Evolutionary conservation across 192 early-diverging fungal genomes (phyloP).

Genomic region (Gryganskiella cystojenkinii): DNA sequence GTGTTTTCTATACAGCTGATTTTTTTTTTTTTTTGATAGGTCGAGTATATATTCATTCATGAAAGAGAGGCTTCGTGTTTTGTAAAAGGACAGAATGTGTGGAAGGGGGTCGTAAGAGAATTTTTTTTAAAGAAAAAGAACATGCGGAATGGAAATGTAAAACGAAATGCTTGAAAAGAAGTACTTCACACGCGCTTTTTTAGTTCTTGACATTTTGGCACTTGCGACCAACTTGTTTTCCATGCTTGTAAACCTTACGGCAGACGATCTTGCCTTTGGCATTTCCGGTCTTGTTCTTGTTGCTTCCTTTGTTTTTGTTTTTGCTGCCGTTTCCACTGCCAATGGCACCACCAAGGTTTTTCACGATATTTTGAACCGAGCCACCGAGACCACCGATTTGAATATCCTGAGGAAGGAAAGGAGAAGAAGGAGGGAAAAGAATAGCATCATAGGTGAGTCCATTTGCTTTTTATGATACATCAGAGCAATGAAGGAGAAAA

Average conservation of each 20-base stretch:
- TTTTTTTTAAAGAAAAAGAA: neutral
- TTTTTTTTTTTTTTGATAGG: too few species aligned
- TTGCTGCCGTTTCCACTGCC: neutral
- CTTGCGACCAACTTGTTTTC: too few species aligned
- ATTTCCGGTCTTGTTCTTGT: neutral
- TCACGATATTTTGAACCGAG: neutral
- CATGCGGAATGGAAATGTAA: neutral
- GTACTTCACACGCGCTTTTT: too few species aligned
- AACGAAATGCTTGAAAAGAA: neutral
- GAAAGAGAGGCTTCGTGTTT: too few species aligned
- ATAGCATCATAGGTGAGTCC: neutral
- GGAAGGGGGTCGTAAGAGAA: neutral
- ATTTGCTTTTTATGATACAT: neutral
- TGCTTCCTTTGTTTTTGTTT: neutral
- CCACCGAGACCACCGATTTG: slow-evolving; percentile 2
- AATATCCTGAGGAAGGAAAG: slow-evolving; percentile 16
- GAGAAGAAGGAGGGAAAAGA: neutral
- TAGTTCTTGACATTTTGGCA: too few species aligned
- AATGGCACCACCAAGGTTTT: too few species aligned
- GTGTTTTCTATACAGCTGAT: too few species aligned
- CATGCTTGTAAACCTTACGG: neutral
- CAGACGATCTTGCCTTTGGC: neutral
- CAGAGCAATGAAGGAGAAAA: neutral
- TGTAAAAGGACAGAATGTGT: too few species aligned
- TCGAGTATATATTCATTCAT: too few species aligned